A percentile compares a stretch with the other conserved stretches of the same genome.
Conservation (phyloP, 1,284 basidiomycete genomes). For the Exobasidium cylindrosporum region DNA sequence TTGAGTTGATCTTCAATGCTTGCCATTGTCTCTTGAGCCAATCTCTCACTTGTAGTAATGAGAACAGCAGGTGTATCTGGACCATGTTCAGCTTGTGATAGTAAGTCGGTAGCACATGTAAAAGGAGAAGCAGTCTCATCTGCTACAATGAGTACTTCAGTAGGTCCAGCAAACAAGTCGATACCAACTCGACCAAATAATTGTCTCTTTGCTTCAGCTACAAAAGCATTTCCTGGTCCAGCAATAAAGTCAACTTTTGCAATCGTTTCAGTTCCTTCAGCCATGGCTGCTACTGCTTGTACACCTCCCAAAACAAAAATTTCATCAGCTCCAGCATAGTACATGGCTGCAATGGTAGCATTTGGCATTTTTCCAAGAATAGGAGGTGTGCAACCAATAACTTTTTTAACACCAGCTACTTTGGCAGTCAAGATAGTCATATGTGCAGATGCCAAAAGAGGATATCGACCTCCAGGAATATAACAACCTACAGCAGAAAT, state of each 20-base stretch:
- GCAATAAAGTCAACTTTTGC: constrained; percentile 13
- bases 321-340: constrained; percentile 9
- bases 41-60: constrained; percentile 19
- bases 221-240: constrained; percentile 13
- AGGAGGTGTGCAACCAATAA: constrained; percentile 7
- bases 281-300: constrained; percentile 13
- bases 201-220: constrained; percentile 13
- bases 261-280: constrained; percentile 11
- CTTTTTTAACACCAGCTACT: constrained; percentile 19
- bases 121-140: constrained; percentile 1
- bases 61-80: constrained; percentile 13
- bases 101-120: constrained; percentile 2
- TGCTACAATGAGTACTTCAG: constrained; percentile 13
- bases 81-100: constrained; percentile 14
- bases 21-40: constrained; percentile 20
- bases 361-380: constrained; percentile 10
- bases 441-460: constrained; percentile 29
- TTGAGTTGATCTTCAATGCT: constrained; percentile 21
- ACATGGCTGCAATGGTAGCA: constrained; percentile 11
- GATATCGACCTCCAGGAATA: constrained; percentile 31
- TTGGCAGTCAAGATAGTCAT: constrained; percentile 38
- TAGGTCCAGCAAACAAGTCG: constrained; percentile 13
- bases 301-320: constrained; percentile 12
- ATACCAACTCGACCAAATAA: constrained; percentile 12
- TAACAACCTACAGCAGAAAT: constrained; percentile 25